Evolutionary conservation across 2,329 filamentous ascomycete genomes (phyloP).

Genomic region (Fusarium camptoceras): DNA sequence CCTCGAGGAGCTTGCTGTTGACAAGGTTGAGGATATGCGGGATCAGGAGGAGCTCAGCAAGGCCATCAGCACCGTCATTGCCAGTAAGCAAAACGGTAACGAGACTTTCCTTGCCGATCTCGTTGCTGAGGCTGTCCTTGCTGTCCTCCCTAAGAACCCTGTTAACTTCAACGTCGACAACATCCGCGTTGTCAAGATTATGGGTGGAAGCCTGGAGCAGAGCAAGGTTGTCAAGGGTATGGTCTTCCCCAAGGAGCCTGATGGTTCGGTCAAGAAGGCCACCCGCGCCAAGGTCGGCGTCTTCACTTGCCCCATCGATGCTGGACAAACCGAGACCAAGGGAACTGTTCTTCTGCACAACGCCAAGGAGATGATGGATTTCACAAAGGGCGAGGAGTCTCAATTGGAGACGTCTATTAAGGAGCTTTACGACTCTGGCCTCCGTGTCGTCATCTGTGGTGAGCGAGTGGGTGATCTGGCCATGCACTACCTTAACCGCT

Average conservation of each 20-base stretch:
- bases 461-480: constrained; percentile 95
- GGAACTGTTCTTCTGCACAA: constrained; percentile 97
- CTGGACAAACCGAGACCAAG: constrained; percentile 97
- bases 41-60: constrained; percentile 89
- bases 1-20: constrained; percentile 89
- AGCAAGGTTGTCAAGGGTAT: constrained; percentile 96
- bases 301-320: constrained; percentile 95
- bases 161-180: constrained; percentile 99
- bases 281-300: constrained; percentile 95
- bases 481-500: constrained; percentile 97
- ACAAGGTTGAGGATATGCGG: constrained; percentile 87
- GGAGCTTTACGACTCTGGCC: constrained; percentile 92
- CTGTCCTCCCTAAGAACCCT: constrained; percentile 95
- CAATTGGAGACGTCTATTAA: constrained; percentile 94
- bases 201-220: constrained; percentile 95
- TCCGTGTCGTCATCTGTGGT: constrained; percentile 92
- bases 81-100: constrained; percentile 94
- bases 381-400: constrained; percentile 94
- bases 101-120: constrained; percentile 89
- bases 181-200: constrained; percentile 98
- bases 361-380: constrained; percentile 98
- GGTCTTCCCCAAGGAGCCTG: constrained; percentile 97
- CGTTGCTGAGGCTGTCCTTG: constrained; percentile 85
- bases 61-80: constrained; percentile 93
- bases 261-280: constrained; percentile 91